A percentile compares a stretch with the other conserved stretches of the same genome.
Conservation (phyloP, 1,284 basidiomycete genomes). For the Anthracocystis walkeri region DNA sequence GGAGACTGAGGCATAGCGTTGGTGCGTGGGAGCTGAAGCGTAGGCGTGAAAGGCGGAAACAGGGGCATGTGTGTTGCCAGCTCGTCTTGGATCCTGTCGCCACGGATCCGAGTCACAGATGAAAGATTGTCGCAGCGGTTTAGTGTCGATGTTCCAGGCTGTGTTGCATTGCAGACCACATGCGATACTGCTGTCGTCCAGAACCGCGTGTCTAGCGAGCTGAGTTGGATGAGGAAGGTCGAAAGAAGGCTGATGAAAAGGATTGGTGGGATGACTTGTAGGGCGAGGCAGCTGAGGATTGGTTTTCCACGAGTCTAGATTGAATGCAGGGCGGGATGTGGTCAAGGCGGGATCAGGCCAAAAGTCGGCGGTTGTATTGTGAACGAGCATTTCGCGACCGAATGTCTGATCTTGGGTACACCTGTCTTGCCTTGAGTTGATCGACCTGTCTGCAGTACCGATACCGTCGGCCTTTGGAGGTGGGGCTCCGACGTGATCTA, state of each 20-base stretch:
- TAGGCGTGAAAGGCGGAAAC: constrained; percentile 5
- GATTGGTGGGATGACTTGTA: background rate
- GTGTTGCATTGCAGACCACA: background rate
- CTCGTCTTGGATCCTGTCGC: constrained; percentile 9
- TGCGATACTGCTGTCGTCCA: background rate
- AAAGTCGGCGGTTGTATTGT: constrained; percentile 3
- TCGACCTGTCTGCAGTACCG: constrained; percentile 1
- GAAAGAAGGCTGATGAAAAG: background rate
- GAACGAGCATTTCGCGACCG: constrained; percentile 5
- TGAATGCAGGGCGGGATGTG: constrained; percentile 6
- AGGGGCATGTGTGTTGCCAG: background rate
- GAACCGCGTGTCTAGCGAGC: constrained; percentile 4
- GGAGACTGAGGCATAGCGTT: constrained; percentile 28
- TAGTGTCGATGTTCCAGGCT: constrained; percentile 4
- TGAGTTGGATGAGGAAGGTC: constrained; percentile 11
- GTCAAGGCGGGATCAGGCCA: constrained; percentile 10
- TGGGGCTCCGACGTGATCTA: background rate
- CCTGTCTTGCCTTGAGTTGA: background rate
- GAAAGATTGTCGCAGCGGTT: background rate
- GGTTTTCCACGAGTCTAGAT: constrained; percentile 14
- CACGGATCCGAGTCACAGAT: constrained; percentile 11
- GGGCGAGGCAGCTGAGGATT: constrained; percentile 5
- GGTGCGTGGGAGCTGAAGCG: constrained; percentile 15
- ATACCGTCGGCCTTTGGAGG: background rate
- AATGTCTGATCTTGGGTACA: background rate